phyloP scores from a whole-genome alignment of 139 green algal species.

The Astrephomene gubernaculifera region DNA sequence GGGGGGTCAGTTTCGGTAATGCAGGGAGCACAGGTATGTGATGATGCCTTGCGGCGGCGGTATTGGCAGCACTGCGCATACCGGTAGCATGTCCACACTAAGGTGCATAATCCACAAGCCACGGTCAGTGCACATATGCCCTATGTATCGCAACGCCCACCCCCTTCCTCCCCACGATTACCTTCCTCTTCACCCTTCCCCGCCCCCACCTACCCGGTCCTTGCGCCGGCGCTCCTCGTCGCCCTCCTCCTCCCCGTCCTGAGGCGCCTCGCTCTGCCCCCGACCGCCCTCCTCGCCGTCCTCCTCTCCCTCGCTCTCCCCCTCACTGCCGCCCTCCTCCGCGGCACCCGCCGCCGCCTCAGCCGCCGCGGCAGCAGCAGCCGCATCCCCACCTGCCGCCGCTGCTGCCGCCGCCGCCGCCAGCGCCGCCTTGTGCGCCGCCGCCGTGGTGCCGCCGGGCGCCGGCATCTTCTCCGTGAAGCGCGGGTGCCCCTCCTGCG shows the following conservation, averaged over 20 bases:
- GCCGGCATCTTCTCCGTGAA: constrained; percentile 39
- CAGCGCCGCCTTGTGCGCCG: not conserved
- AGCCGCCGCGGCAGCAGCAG: not conserved
- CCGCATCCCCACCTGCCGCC: not conserved
- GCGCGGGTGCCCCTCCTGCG: constrained; percentile 31
- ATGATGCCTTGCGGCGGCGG: too few species aligned
- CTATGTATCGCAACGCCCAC: too few species aligned
- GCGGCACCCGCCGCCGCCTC: not conserved
- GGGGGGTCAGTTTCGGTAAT: too few species aligned
- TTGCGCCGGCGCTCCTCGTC: constrained; percentile 27
- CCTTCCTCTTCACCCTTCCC: too few species aligned
- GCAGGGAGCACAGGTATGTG: too few species aligned
- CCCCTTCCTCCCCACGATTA: too few species aligned
- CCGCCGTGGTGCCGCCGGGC: not conserved
- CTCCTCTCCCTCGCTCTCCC: constrained; percentile 26
- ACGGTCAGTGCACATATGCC: too few species aligned
- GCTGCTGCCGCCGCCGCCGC: not conserved
- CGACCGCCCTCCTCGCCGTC: constrained; percentile 21
- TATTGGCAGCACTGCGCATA: too few species aligned
- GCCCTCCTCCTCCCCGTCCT: constrained; percentile 30
- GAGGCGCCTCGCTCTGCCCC: constrained; percentile 8
- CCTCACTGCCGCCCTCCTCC: constrained; percentile 33
- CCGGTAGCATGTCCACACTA: too few species aligned
- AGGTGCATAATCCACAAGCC: too few species aligned
- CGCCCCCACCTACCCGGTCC: constrained; percentile 13